phyloP scores from a whole-genome alignment of 2,329 filamentous ascomycete genomes.

The Hirsutella rhossiliensis region DNA sequence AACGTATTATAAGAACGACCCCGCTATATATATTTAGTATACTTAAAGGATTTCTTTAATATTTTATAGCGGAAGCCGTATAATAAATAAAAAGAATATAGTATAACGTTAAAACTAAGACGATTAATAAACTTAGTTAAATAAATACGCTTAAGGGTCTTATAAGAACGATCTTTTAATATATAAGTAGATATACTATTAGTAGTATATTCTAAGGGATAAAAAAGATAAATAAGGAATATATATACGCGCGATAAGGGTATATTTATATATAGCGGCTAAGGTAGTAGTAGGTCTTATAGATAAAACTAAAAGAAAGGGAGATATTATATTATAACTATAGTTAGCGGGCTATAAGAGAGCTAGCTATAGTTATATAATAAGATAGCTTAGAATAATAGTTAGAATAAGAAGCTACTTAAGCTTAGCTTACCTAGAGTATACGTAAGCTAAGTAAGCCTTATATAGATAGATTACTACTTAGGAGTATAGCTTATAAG shows the following conservation, averaged over 20 bases:
- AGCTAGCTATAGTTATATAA: no score
- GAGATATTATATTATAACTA: no score
- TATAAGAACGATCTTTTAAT: not conserved
- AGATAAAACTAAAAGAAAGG: no score
- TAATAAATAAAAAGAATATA: not conserved
- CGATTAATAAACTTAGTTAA: not conserved
- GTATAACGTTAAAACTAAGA: not conserved
- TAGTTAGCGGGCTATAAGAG: no score
- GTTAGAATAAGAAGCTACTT: no score
- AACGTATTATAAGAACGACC: not conserved
- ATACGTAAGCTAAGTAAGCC: no score
- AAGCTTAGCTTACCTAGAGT: no score
- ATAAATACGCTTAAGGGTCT: not conserved
- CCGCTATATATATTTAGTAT: not conserved
- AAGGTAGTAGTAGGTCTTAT: no score
- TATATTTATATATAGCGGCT: not conserved
- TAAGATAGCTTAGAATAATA: no score
- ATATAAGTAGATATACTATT: not conserved
- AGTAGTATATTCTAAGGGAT: not conserved
- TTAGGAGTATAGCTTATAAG: no score
- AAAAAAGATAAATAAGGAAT: not conserved
- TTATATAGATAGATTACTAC: no score
- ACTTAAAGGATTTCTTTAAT: not conserved
- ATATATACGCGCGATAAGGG: no score
- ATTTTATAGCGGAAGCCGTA: not conserved